These are phyloP conservation scores for Sphaerulina musiva DNA, from an alignment of 2,329 filamentous ascomycete species.

Conservation along the genomic window DNA sequence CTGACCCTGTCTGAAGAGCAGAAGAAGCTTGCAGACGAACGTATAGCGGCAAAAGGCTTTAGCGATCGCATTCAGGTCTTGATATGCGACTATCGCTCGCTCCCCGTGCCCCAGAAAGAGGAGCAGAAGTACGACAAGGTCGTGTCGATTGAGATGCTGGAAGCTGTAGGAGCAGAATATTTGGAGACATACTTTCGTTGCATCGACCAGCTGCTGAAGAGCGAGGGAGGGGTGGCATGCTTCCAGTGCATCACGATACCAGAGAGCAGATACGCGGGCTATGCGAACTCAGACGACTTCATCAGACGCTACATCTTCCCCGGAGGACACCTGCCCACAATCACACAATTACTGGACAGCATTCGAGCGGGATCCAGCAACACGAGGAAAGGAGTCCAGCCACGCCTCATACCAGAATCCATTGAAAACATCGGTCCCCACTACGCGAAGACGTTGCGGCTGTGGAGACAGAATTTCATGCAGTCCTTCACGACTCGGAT, in stretches of 20 bases:
- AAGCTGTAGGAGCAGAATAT: constrained; percentile 64
- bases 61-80: constrained; percentile 56
- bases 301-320: constrained; percentile 74
- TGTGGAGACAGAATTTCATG: constrained; percentile 63
- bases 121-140: constrained; percentile 57
- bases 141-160: constrained; percentile 71
- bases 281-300: constrained; percentile 63
- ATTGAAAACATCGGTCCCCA: constrained; percentile 69
- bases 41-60: constrained; percentile 57
- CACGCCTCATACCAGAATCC: constrained; percentile 55
- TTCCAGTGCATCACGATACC: constrained; percentile 77
- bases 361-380: constrained; percentile 53
- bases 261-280: constrained; percentile 58
- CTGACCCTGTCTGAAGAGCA: constrained; percentile 64
- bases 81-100: constrained; percentile 61
- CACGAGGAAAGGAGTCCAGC: constrained; percentile 38
- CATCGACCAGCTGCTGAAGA: constrained; percentile 59
- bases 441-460: constrained; percentile 60
- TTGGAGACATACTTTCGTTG: constrained; percentile 61
- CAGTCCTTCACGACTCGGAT: constrained; percentile 56
- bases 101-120: constrained; percentile 44
- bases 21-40: constrained; percentile 59
- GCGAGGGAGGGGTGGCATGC: constrained; percentile 58
- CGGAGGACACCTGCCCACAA: constrained; percentile 64
- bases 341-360: constrained; percentile 58